Evolutionary conservation across 1,139 yeast genomes (phyloP), one percentile per base, ranked within the genome.

Genomic region (Protomyces macrosporus): DNA sequence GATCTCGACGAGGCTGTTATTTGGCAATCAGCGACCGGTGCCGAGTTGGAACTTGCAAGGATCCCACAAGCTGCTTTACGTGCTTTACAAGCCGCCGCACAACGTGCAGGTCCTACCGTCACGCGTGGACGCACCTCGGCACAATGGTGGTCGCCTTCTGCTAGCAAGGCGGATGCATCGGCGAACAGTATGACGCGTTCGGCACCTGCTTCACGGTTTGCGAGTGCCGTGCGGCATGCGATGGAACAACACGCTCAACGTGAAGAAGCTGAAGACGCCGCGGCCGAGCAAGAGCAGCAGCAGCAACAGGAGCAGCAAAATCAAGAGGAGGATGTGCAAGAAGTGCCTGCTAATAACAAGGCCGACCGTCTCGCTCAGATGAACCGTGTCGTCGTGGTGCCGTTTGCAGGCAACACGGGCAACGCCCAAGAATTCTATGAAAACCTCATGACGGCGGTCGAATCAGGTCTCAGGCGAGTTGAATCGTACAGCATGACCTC

Each of bases 401-500:
- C 50, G 48, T 53, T 48, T 4, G 40, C 55, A 9, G 51, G 56
- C 9, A 48, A 50, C n/a, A 30, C 30, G 12, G 16, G 33, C n/a
- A 32, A 33, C 4, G 60, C 54, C 4, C 48, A 51, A 40, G 62
- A 55, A 7, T 51, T 52, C 33, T 51, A 52, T 53, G 45, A 51
- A 40, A 61, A 57, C 39, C 34, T 52, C 16, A 52, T 61, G 65
- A 23, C 23, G 10, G 60, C 57, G 10, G 65, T 55, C 12, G 56
- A 51, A 30, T 55, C 45, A 9, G 65, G 62, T 32, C 52, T 52
- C 9, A 52, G 58, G 9, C 55, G 63, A 33, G 53, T 64, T 33
- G 65, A 60, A 33, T 57, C 58, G 30, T 65, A 71, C 60, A 67
- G 70, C 48, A 70, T 75, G 55, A 77, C 80, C 33, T 72, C 77